Evolutionary conservation across 371 early-diverging fungal genomes (phyloP).

Genomic region (Apophysomyces sp.): DNA sequence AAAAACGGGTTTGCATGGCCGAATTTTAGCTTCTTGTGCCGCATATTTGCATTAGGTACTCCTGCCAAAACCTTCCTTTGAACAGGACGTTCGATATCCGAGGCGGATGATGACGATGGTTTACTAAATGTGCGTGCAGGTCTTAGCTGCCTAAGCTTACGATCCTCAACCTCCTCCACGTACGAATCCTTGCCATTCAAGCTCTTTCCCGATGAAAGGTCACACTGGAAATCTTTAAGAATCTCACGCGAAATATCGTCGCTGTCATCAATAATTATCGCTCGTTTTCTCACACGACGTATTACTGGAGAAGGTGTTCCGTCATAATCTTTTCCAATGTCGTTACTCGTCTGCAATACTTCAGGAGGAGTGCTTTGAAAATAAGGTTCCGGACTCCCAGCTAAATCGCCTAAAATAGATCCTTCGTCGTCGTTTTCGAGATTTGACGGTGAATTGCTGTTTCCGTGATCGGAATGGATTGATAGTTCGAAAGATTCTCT

Average conservation of each 20-base stretch:
- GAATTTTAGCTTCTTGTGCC: background rate
- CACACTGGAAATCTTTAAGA: background rate
- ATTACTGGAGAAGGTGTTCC: background rate
- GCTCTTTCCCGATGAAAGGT: background rate
- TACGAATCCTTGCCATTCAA: background rate
- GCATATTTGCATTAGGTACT: background rate
- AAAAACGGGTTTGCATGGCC: conserved; percentile 1
- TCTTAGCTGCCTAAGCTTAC: background rate
- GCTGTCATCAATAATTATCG: background rate
- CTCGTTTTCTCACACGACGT: background rate
- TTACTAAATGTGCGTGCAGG: background rate
- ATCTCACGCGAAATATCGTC: background rate
- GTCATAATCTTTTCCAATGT: background rate
- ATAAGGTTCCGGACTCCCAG: background rate
- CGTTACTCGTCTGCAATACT: background rate
- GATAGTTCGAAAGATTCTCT: background rate
- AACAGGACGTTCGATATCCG: background rate
- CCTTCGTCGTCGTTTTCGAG: background rate
- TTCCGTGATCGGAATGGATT: background rate
- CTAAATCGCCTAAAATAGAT: background rate
- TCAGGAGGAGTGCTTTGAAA: background rate
- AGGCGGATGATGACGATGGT: background rate
- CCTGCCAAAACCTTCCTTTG: background rate
- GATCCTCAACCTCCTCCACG: background rate
- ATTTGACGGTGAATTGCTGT: background rate